Conservation (phyloP, 768 basidiomycete species). For the Naganishia vishniacii region DNA sequence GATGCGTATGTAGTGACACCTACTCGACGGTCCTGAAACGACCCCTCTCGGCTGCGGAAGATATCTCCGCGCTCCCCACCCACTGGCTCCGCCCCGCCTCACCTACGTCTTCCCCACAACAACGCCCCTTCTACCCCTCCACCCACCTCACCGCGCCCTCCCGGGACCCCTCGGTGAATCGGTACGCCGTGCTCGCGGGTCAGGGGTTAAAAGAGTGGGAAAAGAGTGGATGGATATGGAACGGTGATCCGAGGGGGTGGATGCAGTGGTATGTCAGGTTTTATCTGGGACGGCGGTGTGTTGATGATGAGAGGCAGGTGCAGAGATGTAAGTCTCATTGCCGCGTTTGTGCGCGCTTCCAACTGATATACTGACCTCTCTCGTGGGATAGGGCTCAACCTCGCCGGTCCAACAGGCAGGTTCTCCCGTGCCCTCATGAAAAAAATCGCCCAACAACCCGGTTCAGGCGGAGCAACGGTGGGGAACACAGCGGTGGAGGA, state of each 20-base stretch:
- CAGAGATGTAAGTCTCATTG: constrained; percentile 38
- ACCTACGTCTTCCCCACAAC: background rate
- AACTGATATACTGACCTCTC: too few species aligned
- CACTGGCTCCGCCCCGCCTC: constrained; percentile 14
- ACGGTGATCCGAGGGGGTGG: constrained; percentile 47
- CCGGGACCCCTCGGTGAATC: constrained; percentile 36
- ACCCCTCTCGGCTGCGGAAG: constrained; percentile 27
- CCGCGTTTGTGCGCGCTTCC: background rate
- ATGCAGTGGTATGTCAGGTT: constrained; percentile 48
- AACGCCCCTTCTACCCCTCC: background rate
- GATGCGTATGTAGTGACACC: constrained; percentile 29
- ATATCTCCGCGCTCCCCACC: constrained; percentile 9
- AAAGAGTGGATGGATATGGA: constrained; percentile 48
- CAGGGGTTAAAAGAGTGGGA: constrained; percentile 47
- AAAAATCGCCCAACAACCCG: constrained; percentile 36
- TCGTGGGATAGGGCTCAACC: constrained; percentile 42
- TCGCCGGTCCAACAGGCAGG: constrained; percentile 39
- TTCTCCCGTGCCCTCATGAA: constrained; percentile 44
- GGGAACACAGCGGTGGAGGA: constrained; percentile 30
- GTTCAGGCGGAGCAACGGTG: constrained; percentile 27
- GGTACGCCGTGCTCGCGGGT: constrained; percentile 40
- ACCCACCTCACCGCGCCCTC: constrained; percentile 31
- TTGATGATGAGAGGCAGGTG: constrained; percentile 46
- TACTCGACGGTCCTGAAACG: constrained; percentile 38
- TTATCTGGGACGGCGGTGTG: constrained; percentile 41